These are phyloP conservation scores for Globisporangium polare DNA, from an alignment of 352 stramenopile species.

Conservation along the genomic window DNA sequence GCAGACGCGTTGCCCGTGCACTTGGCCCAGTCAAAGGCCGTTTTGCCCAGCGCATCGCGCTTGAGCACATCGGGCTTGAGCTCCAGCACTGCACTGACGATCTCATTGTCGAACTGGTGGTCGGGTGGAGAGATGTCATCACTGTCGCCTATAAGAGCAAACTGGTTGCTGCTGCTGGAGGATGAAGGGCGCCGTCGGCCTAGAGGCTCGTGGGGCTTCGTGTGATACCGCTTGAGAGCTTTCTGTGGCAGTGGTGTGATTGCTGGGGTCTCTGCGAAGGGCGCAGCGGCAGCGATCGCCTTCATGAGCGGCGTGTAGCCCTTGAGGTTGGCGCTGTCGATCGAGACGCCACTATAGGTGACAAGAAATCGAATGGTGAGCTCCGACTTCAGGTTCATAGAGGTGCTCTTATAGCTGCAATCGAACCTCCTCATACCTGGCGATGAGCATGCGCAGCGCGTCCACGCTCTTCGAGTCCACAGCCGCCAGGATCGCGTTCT, in stretches of 20 bases:
- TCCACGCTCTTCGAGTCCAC: conserved; percentile 41
- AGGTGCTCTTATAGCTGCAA: not conserved
- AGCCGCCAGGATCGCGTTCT: conserved; percentile 58
- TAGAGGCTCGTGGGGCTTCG: not conserved
- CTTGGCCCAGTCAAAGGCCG: conserved; percentile 63
- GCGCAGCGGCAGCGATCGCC: conserved; percentile 44
- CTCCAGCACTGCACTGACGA: conserved; percentile 36
- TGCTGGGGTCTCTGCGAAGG: conserved; percentile 15
- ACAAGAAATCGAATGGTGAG: not conserved
- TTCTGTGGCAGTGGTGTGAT: not conserved
- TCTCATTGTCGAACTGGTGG: conserved; percentile 42
- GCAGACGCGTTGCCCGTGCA: conserved; percentile 39
- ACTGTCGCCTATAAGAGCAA: conserved; percentile 1
- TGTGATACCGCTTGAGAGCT: not conserved
- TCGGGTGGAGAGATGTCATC: not conserved
- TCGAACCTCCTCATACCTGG: conserved; percentile 24
- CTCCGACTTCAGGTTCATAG: not conserved
- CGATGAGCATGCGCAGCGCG: conserved; percentile 37
- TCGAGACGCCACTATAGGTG: conserved; percentile 42
- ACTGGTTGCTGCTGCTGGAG: not conserved
- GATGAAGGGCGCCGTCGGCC: not conserved
- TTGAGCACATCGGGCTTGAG: conserved; percentile 40
- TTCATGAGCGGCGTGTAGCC: conserved; percentile 79
- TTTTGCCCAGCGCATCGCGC: conserved; percentile 43
- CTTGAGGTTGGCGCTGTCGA: conserved; percentile 43